These are phyloP conservation scores for Litchi chinensis DNA, from an alignment of 345 rosid genomes.

Conservation along the genomic window DNA sequence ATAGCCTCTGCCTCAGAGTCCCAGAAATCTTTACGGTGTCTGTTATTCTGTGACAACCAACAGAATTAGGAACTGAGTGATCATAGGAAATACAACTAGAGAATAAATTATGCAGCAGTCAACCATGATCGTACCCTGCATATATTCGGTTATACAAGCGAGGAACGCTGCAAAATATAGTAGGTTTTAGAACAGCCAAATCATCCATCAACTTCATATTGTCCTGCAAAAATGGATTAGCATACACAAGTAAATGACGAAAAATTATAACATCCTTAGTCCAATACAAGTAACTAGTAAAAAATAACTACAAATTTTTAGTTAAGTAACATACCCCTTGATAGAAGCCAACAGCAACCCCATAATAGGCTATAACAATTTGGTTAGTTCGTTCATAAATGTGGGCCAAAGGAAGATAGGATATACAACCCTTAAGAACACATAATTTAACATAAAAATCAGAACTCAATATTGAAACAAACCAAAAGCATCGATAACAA, in stretches of 20 bases:
- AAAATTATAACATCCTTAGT: too few relatives aligned
- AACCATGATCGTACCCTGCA: slow-evolving; percentile 58
- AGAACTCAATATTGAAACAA: slow-evolving; percentile 2
- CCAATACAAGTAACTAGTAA: too few relatives aligned
- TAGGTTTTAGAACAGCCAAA: slow-evolving; percentile 77
- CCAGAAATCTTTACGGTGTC: slow-evolving; percentile 81
- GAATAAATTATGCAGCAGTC: slow-evolving; percentile 11
- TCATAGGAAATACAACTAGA: slow-evolving; percentile 3
- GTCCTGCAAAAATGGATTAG: slow-evolving; percentile 52
- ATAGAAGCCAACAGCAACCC: slow-evolving; percentile 41
- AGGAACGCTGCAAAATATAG: slow-evolving; percentile 91
- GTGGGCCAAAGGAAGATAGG: slow-evolving; percentile 96
- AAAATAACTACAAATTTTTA: slow-evolving; percentile 1
- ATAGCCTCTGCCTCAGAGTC: slow-evolving; percentile 62
- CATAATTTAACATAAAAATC: slow-evolving; percentile 9
- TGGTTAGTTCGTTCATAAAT: slow-evolving; percentile 85
- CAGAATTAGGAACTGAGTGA: slow-evolving; percentile 22
- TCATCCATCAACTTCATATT: slow-evolving; percentile 83
- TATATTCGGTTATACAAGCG: slow-evolving; percentile 83
- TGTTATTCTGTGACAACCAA: slow-evolving; percentile 51
- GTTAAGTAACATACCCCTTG: slow-evolving; percentile 72
- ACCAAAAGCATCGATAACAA: slow-evolving; percentile 2
- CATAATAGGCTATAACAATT: slow-evolving; percentile 54
- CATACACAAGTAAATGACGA: slow-evolving; percentile 7
- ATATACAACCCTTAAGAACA: slow-evolving; percentile 59